phyloP scores from a whole-genome alignment of 164 flowering plant genomes.

The Platanus orientalis region DNA sequence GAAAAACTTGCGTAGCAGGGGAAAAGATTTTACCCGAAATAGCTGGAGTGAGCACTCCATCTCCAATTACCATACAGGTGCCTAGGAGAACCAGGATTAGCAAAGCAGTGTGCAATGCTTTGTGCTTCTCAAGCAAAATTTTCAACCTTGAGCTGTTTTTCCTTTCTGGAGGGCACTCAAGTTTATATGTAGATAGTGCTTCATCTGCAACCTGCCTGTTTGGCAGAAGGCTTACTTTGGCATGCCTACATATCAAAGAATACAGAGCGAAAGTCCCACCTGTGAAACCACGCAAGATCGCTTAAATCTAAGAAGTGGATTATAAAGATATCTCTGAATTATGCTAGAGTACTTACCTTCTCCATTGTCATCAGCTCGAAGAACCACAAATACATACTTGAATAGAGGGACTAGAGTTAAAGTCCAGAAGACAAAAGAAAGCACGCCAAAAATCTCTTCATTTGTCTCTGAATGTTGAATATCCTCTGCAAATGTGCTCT shows the following conservation, averaged over 20 bases:
- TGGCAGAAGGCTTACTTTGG: conserved; percentile 76
- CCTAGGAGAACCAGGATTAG: conserved; percentile 76
- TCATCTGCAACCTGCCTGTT: conserved; percentile 79
- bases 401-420: conserved; percentile 64
- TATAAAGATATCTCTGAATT: no score
- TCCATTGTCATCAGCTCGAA: conserved; percentile 82
- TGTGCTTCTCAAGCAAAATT: conserved; percentile 64
- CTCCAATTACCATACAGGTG: no score
- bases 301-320: no score
- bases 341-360: no score
- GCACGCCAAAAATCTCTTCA: conserved; percentile 80
- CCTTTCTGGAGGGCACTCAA: conserved; percentile 55
- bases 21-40: conserved; percentile 83
- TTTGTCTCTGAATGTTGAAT: no score
- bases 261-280: conserved; percentile 85
- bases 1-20: conserved; percentile 66
- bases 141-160: conserved; percentile 48
- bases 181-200: conserved; percentile 63
- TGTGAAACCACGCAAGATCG: no score
- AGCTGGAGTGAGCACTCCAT: no score
- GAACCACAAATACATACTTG: conserved; percentile 79
- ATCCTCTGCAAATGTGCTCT: no score
- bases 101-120: conserved; percentile 65
- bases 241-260: no score
- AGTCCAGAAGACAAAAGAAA: conserved; percentile 83